Percentiles rank a stretch among this genome's conserved stretches.
Evolutionary conservation across 192 early-diverging fungal species (phyloP).

Genomic region (Chytriomyces sp.): DNA sequence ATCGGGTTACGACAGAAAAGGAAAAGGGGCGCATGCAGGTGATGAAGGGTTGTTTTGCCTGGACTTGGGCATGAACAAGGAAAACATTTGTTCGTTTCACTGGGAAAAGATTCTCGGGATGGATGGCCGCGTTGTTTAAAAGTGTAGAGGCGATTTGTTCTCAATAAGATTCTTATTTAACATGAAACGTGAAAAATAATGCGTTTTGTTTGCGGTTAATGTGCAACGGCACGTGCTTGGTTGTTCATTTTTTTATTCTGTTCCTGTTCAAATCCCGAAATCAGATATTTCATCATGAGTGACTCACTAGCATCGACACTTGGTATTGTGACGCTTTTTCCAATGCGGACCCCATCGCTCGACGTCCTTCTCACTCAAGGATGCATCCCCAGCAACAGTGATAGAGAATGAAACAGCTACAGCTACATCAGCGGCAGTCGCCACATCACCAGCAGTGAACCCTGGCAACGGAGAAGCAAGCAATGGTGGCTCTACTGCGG

Average conservation of each 20-base stretch:
- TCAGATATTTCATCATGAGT: not conserved
- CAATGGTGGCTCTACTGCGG: too few species aligned
- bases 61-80: constrained; percentile 17
- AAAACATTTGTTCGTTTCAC: constrained; percentile 16
- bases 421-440: too few species aligned
- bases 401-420: too few species aligned
- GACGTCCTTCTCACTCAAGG: too few species aligned
- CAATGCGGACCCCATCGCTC: too few species aligned
- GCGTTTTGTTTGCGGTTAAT: not conserved
- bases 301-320: too few species aligned
- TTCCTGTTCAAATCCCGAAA: constrained; percentile 1
- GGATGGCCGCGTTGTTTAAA: not conserved
- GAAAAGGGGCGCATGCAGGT: not conserved
- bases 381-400: too few species aligned
- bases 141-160: not conserved
- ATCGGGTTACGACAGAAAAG: not conserved
- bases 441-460: too few species aligned
- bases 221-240: not conserved
- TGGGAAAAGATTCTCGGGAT: not conserved
- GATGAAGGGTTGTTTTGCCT: not conserved
- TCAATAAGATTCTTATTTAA: not conserved
- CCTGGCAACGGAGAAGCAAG: too few species aligned
- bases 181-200: not conserved
- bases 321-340: too few species aligned
- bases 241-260: not conserved